A percentile compares a stretch with the other conserved stretches of the same genome.
phyloP scores from a whole-genome alignment of 106 monocot genomes.

The Narthecium ossifragum region DNA sequence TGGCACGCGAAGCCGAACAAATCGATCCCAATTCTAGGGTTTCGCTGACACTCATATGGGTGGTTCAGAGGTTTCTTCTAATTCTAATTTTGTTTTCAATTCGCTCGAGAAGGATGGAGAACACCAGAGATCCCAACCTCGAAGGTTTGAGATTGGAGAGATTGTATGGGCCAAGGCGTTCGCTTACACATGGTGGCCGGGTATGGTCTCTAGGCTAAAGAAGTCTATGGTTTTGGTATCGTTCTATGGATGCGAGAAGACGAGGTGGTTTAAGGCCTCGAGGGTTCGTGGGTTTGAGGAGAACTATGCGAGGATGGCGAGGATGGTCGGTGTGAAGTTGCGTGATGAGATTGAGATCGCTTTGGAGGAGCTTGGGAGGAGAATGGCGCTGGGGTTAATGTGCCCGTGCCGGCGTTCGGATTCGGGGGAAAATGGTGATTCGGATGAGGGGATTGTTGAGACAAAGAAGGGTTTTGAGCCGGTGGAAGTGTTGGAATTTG shows the following conservation, averaged over 20 bases:
- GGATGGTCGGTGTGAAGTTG: conserved; percentile 3
- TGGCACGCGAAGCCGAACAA: too few species aligned
- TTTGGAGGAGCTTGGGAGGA: conserved; percentile 17
- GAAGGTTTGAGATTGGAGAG: neutral
- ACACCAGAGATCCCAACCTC: neutral
- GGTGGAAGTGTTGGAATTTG: conserved; percentile 20
- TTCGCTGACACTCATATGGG: too few species aligned
- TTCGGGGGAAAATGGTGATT: neutral
- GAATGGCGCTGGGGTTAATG: conserved; percentile 7
- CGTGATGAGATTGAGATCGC: conserved; percentile 8
- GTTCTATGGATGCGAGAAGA: conserved; percentile 1
- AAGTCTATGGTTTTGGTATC: neutral
- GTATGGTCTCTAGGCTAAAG: neutral
- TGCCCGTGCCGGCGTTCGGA: conserved; percentile 10
- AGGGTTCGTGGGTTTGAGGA: conserved; percentile 12
- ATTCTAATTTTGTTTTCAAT: too few species aligned
- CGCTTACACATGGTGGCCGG: conserved; percentile 20
- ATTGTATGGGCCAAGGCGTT: conserved; percentile 15
- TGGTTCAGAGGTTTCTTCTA: too few species aligned
- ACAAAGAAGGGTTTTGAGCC: conserved; percentile 15
- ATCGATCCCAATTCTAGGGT: too few species aligned
- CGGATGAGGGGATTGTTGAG: too few species aligned
- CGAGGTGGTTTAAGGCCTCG: neutral
- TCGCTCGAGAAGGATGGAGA: too few species aligned
- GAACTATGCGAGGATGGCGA: conserved; percentile 2